A percentile compares a stretch with the other conserved stretches of the same genome.
phyloP scores from a whole-genome alignment of 306 rosid genomes.

The Gastrolobium bilobum region DNA sequence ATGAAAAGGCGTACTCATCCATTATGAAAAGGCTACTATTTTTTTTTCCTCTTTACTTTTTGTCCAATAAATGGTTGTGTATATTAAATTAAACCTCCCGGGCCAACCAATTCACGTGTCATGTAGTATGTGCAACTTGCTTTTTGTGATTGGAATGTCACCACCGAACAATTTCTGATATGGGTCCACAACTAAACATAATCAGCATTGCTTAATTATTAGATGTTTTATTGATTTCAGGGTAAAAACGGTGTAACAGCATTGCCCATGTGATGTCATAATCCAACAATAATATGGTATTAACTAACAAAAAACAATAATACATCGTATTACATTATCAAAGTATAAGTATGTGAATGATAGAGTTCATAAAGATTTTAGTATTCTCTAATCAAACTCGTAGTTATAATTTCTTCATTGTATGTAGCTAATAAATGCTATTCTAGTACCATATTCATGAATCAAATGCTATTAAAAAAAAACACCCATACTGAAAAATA shows the following conservation, averaged over 20 bases:
- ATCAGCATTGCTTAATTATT: slow-evolving; percentile 29
- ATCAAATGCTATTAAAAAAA: neutral
- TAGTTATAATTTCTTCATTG: neutral
- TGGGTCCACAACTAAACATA: slow-evolving; percentile 35
- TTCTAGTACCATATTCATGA: neutral
- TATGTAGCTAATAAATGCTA: neutral
- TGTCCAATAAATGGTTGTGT: neutral
- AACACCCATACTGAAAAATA: neutral
- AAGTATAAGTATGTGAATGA: neutral
- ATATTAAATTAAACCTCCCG: slow-evolving; percentile 4
- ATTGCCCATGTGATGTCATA: neutral
- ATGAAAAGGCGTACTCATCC: slow-evolving; percentile 22
- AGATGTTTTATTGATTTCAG: slow-evolving; percentile 20
- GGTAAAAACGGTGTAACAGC: neutral
- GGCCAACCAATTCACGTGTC: slow-evolving; percentile 42
- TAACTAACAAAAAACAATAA: neutral
- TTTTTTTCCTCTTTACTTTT: neutral
- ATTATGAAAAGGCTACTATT: slow-evolving; percentile 16
- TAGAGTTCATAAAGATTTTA: too few relatives aligned
- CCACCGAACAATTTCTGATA: neutral
- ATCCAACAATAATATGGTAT: neutral
- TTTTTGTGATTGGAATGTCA: slow-evolving; percentile 23
- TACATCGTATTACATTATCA: neutral
- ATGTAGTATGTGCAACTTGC: slow-evolving; percentile 40
- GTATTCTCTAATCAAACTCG: neutral